Base-by-base conservation (phyloP, 495 filamentous ascomycete species). In the Poronia punctata region DNA sequence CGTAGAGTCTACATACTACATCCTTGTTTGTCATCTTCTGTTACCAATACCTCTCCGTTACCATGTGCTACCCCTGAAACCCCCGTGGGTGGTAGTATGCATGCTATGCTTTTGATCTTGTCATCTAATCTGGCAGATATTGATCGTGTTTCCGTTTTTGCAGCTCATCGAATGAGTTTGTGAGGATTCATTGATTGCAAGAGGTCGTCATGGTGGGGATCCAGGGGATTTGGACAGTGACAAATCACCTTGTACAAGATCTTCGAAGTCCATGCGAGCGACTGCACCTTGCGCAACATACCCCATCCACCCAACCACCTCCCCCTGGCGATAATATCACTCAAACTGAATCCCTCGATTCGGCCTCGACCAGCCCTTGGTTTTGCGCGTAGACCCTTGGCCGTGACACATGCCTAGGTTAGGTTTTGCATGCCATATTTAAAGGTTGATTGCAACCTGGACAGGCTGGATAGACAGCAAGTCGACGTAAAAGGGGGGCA, bases 61-160 rank as follows among this genome's bases (percentile, higher is more conserved):
- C 55, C 55, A 56, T 56, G 55, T 59, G 55, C 52, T 48, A 56
- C 52, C 55, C 55, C 52, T 59, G 52, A 35, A 11, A n/a, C n/a
- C 9, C 33, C 34, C 43, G 42, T 46, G 29, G 40, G 55, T 53
- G 43, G 47, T n/a, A n/a, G n/a, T 41, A 56, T 56, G 47, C 55
- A 56, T 58, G 27, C 27, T 41, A 33, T 29, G 23, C 40, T 34
- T 47, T 36, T 42, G 39, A 56, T 46, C 27, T 15, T 27, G 22
- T 21, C 19, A 24, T 26, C 25, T 15, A 38, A 38, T 45, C 42
- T 45, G 22, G 42, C 42, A 42, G 40, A 45, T 23, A 23, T 14
- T 36, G 42, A 45, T 45, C 42, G 42, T 11, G 5, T 17, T 33
- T 38, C 21, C 16, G 26, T 16, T 26, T 35, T 23, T 23, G n/a